These are phyloP conservation scores for Penicillium olsonii DNA, from an alignment of 2,329 filamentous ascomycete genomes.

Conservation along the genomic window DNA sequence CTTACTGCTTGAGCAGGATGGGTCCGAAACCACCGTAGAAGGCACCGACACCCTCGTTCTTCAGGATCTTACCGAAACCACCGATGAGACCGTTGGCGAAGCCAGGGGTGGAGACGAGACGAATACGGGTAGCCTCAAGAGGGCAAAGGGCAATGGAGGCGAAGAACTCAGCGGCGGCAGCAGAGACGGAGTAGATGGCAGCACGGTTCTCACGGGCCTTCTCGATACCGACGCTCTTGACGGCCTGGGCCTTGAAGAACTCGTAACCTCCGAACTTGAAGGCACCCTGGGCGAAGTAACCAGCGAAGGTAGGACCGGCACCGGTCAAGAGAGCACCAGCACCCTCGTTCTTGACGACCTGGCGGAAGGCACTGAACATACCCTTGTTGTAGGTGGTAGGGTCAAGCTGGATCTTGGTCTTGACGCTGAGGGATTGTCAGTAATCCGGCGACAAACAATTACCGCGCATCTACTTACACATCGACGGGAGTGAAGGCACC, in stretches of 20 bases:
- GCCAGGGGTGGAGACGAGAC: conserved; percentile 83
- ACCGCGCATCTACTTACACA: conserved; percentile 71
- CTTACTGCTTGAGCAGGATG: conserved; percentile 79
- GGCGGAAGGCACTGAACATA: conserved; percentile 78
- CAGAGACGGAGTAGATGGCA: conserved; percentile 72
- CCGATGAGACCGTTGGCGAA: conserved; percentile 78
- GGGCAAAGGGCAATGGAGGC: conserved; percentile 74
- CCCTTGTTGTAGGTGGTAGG: conserved; percentile 85
- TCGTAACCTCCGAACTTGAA: conserved; percentile 96
- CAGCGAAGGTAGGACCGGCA: conserved; percentile 82
- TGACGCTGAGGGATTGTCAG: conserved; percentile 64
- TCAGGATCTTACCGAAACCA: conserved; percentile 81
- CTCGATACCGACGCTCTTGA: conserved; percentile 77
- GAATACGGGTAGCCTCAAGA: conserved; percentile 89
- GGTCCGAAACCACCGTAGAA: conserved; percentile 92
- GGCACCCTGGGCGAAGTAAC: conserved; percentile 79
- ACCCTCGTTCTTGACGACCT: conserved; percentile 74
- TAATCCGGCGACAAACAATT: not conserved
- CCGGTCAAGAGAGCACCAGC: conserved; percentile 83
- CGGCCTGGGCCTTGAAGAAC: conserved; percentile 92
- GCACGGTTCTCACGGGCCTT: conserved; percentile 76
- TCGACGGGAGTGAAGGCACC: conserved; percentile 91
- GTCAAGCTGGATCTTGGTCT: conserved; percentile 93
- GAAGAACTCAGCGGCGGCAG: conserved; percentile 65
- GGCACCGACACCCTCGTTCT: conserved; percentile 77